Percentiles rank a stretch among this genome's conserved stretches.
Conservation (phyloP, 2,329 filamentous ascomycete genomes). For the Tricladium varicosporioides region DNA sequence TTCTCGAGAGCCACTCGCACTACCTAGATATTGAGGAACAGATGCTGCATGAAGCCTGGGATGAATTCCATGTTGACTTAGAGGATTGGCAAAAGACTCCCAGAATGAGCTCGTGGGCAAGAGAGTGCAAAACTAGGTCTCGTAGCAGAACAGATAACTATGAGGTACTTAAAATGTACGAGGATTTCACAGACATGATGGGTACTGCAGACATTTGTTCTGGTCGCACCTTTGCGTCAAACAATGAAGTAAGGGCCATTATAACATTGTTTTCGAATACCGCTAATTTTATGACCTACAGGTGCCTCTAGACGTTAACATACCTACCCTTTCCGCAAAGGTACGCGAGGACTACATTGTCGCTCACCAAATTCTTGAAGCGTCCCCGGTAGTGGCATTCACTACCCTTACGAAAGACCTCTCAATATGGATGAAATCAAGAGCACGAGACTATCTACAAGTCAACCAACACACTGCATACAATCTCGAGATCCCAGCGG, state of each 20-base stretch:
- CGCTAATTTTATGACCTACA: constrained; percentile 5
- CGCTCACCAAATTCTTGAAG: constrained; percentile 51
- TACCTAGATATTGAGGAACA: constrained; percentile 56
- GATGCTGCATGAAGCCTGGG: constrained; percentile 61
- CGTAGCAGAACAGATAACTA: constrained; percentile 24
- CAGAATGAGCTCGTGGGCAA: constrained; percentile 41
- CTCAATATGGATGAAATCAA: constrained; percentile 30
- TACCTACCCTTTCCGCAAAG: constrained; percentile 40
- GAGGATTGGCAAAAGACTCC: constrained; percentile 52
- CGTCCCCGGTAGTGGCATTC: constrained; percentile 36
- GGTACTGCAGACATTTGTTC: constrained; percentile 64
- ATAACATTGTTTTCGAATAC: too few relatives aligned
- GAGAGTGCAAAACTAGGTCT: constrained; percentile 23
- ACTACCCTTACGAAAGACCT: constrained; percentile 22
- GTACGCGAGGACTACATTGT: constrained; percentile 53
- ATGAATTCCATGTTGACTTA: constrained; percentile 65
- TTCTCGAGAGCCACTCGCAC: constrained; percentile 38
- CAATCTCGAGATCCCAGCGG: constrained; percentile 21
- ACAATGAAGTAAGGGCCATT: constrained; percentile 23
- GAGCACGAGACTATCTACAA: constrained; percentile 28
- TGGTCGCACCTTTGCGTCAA: constrained; percentile 23
- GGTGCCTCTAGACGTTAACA: constrained; percentile 26
- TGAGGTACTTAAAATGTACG: constrained; percentile 48
- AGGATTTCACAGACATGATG: constrained; percentile 54
- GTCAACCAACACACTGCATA: constrained; percentile 24